Percentiles rank a stretch among this genome's conserved stretches.
These are phyloP conservation scores for Salix arbutifolia DNA, from an alignment of 345 rosid species.

Conservation along the genomic window DNA sequence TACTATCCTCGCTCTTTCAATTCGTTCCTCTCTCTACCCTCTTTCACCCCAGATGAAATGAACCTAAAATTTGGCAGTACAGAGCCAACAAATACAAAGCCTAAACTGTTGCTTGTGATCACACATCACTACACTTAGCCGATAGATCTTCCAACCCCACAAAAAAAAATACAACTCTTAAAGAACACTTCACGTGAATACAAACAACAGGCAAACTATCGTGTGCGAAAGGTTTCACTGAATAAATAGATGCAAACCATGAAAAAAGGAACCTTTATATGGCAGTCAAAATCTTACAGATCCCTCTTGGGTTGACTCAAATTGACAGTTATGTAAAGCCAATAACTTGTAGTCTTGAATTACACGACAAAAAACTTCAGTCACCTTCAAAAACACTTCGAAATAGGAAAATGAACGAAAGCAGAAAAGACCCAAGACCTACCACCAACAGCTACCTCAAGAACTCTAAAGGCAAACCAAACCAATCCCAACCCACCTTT, in stretches of 20 bases:
- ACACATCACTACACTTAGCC: slow-evolving; percentile 25
- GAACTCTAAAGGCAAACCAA: slow-evolving; percentile 36
- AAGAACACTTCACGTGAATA: slow-evolving; percentile 21
- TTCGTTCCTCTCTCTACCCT: not conserved
- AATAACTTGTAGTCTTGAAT: not conserved
- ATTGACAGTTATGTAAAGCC: not conserved
- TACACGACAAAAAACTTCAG: slow-evolving; percentile 1
- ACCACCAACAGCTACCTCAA: slow-evolving; percentile 17
- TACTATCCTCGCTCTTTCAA: slow-evolving; percentile 11
- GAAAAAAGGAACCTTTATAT: not conserved
- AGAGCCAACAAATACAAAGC: not conserved
- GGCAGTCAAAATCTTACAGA: slow-evolving; percentile 18
- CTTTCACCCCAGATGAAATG: slow-evolving; percentile 24
- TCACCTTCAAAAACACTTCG: not conserved
- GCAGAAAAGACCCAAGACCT: slow-evolving; percentile 26
- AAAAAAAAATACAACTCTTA: slow-evolving; percentile 26
- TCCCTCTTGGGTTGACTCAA: slow-evolving; percentile 2
- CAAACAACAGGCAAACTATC: slow-evolving; percentile 7
- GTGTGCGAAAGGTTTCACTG: not conserved
- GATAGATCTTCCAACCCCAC: slow-evolving; percentile 24
- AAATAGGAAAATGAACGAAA: not conserved
- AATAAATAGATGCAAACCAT: not conserved
- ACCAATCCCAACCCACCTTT: slow-evolving; percentile 38
- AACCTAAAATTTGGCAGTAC: slow-evolving; percentile 6
- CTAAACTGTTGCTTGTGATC: slow-evolving; percentile 18